These are phyloP conservation scores for Suillus brevipes DNA, from an alignment of 768 basidiomycete species.

Conservation along the genomic window DNA sequence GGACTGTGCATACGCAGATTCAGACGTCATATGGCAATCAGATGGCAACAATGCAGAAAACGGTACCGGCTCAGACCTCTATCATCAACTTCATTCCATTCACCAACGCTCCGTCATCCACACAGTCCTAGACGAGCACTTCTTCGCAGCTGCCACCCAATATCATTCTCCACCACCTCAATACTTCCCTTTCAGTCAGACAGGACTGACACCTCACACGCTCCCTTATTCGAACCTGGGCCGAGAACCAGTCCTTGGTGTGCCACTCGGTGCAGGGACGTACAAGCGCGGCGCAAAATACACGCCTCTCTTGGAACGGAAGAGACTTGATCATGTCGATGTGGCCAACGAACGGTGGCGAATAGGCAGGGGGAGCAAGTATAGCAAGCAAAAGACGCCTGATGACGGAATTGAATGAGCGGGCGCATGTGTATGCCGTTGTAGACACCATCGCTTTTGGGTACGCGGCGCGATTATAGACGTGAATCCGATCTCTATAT, in stretches of 20 bases:
- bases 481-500: not conserved
- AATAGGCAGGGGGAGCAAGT: not conserved
- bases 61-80: not conserved
- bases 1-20: not conserved
- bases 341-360: not conserved
- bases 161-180: conserved; percentile 1
- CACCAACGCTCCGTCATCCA: not conserved
- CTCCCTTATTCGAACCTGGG: not conserved
- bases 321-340: conserved; percentile 1
- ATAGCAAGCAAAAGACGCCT: not conserved
- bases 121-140: not conserved
- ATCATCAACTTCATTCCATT: not conserved
- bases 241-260: not conserved
- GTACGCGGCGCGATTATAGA: not conserved
- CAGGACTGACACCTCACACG: not conserved
- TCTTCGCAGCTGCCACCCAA: not conserved
- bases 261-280: not conserved
- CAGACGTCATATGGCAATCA: not conserved
- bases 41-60: not conserved
- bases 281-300: not conserved
- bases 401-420: not conserved
- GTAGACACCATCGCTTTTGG: not conserved
- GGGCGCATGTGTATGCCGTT: not conserved
- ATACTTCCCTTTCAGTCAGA: not conserved
- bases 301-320: not conserved